Evolutionary conservation across 2,329 filamentous ascomycete species (phyloP).

Genomic region (Pseudocercospora eumusae): DNA sequence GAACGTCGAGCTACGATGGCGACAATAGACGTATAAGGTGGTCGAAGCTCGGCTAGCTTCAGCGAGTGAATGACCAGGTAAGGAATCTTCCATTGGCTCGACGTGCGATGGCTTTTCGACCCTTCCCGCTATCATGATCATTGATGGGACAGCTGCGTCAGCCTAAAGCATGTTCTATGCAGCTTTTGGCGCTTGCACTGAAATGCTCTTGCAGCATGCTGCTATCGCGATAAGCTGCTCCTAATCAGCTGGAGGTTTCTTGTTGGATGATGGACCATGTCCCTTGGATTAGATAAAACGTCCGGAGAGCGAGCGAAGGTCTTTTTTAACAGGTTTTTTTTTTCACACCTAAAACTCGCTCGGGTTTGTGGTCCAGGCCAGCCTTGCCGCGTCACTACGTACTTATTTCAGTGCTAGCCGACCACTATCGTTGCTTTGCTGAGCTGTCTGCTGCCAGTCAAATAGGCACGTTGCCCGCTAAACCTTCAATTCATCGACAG

Average conservation of each 20-base stretch:
- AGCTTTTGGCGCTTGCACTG: constrained; percentile 3
- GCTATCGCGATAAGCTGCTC: constrained; percentile 18
- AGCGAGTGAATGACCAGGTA: constrained; percentile 9
- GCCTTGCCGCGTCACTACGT: neutral
- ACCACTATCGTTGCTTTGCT: constrained; percentile 12
- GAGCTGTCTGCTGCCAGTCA: constrained; percentile 21
- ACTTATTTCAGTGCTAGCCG: constrained; percentile 6
- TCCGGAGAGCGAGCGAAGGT: neutral
- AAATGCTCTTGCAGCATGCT: constrained; percentile 7
- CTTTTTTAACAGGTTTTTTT: neutral
- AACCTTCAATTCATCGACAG: neutral
- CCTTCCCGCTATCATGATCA: neutral
- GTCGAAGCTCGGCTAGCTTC: neutral
- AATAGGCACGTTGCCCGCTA: constrained; percentile 26
- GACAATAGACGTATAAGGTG: constrained; percentile 1
- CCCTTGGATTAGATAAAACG: neutral
- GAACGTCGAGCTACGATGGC: neutral
- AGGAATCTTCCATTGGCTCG: constrained; percentile 5
- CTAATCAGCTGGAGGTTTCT: neutral
- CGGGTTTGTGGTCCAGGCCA: constrained; percentile 7
- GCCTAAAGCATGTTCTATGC: neutral
- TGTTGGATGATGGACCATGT: constrained; percentile 1
- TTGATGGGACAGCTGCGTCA: constrained; percentile 9
- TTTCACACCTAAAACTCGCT: neutral
- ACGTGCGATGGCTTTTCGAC: constrained; percentile 1